Evolutionary conservation across 73 alveolate genomes (phyloP).

Genomic region (Diophrys appendiculata): DNA sequence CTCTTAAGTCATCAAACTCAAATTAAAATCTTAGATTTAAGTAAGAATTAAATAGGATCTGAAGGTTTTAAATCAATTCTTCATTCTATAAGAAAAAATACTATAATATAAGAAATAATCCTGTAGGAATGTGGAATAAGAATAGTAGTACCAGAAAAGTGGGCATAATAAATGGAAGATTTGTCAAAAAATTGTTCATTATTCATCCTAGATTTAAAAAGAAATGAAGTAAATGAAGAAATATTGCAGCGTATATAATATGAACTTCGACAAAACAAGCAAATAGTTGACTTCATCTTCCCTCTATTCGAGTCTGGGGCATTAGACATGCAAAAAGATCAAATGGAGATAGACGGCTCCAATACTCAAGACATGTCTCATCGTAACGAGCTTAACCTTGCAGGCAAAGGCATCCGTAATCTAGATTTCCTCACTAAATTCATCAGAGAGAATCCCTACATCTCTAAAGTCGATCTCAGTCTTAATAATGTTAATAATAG

Average conservation of each 20-base stretch:
- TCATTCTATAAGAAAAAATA: not conserved
- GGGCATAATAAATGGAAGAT: not conserved
- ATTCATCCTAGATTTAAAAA: not conserved
- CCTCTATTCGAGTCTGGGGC: conserved; percentile 1
- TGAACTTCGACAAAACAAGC: conserved; percentile 5
- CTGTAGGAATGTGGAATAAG: not conserved
- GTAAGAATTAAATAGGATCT: not conserved
- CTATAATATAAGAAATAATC: not conserved
- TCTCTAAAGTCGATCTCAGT: conserved; percentile 5
- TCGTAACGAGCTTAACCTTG: not conserved
- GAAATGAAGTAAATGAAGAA: not conserved
- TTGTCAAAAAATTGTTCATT: conserved; percentile 9
- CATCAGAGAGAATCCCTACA: conserved; percentile 24
- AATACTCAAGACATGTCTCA: not conserved
- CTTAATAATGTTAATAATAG: conserved; percentile 3
- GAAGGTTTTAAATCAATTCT: conserved; percentile 2
- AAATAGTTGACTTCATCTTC: not conserved
- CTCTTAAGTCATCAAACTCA: not conserved
- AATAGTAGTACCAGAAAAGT: not conserved
- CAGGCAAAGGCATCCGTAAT: conserved; percentile 25
- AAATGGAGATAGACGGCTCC: not conserved
- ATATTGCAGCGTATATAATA: not conserved
- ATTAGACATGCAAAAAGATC: not conserved
- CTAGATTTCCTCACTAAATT: conserved; percentile 23
- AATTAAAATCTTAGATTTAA: not conserved